Evolutionary conservation across 768 basidiomycete species (phyloP).

Genomic region (Suillus subaureus): DNA sequence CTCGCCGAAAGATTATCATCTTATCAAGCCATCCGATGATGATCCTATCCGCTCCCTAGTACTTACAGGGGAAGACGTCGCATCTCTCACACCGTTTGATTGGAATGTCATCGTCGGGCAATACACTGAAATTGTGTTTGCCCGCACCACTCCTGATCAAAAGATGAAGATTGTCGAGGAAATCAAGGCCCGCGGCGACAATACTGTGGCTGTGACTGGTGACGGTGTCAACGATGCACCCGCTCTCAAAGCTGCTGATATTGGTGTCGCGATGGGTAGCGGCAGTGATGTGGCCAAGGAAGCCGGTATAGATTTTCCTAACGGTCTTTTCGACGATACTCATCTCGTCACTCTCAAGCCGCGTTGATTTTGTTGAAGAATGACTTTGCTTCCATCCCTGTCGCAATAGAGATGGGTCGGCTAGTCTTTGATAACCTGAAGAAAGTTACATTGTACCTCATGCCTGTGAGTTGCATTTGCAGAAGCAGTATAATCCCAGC

Average conservation of each 20-base stretch:
- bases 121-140: conserved; percentile 51
- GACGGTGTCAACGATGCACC: conserved; percentile 61
- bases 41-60: conserved; percentile 42
- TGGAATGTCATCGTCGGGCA: conserved; percentile 42
- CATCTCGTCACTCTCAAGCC: conserved; percentile 15
- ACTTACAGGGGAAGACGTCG: conserved; percentile 47
- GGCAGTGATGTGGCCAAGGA: conserved; percentile 56
- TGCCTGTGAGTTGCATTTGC: conserved; percentile 27
- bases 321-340: conserved; percentile 11
- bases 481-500: not conserved
- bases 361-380: conserved; percentile 49
- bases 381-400: conserved; percentile 51
- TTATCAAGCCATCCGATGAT: conserved; percentile 39
- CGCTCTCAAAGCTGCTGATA: conserved; percentile 52
- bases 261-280: conserved; percentile 57
- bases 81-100: conserved; percentile 35
- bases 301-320: conserved; percentile 40
- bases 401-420: conserved; percentile 53
- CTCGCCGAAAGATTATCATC: conserved; percentile 9
- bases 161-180: conserved; percentile 61
- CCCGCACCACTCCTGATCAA: conserved; percentile 57
- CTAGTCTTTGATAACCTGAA: conserved; percentile 53
- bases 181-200: conserved; percentile 47
- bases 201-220: conserved; percentile 54
- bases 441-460: conserved; percentile 40